Conservation (phyloP, 140 eudicot genomes). For the Stevia rebaudiana region DNA sequence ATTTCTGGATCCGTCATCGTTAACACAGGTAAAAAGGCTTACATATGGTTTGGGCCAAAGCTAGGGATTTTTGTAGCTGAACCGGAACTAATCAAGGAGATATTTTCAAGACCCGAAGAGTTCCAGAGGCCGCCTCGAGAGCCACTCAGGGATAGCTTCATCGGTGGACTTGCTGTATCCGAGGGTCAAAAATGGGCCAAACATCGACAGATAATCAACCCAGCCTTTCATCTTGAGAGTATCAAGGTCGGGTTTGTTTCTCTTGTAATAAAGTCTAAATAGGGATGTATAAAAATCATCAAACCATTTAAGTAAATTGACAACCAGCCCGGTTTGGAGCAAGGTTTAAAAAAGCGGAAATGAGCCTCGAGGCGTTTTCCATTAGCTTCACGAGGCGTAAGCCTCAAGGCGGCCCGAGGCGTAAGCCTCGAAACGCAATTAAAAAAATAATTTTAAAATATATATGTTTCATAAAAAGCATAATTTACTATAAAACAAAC, state of each 20-base stretch:
- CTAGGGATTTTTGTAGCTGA: constrained; percentile 21
- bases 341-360: too few species aligned
- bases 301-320: too few species aligned
- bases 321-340: too few species aligned
- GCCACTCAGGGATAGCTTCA: constrained; percentile 16
- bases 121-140: constrained; percentile 22
- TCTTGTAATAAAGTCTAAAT: background rate
- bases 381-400: too few species aligned
- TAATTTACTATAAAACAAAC: too few species aligned
- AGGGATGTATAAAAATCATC: too few species aligned
- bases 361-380: too few species aligned
- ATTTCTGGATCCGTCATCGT: background rate
- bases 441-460: too few species aligned
- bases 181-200: constrained; percentile 43
- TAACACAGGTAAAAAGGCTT: constrained; percentile 25
- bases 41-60: constrained; percentile 25
- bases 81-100: constrained; percentile 29
- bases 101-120: constrained; percentile 17
- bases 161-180: constrained; percentile 24
- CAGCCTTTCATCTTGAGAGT: constrained; percentile 37
- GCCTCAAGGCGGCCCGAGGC: too few species aligned
- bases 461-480: too few species aligned
- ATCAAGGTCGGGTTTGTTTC: constrained; percentile 24
- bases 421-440: too few species aligned
- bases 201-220: constrained; percentile 38